Percentiles rank a stretch among this genome's conserved stretches.
Evolutionary conservation across 495 filamentous ascomycete genomes (phyloP).

Genomic region (Penicillium pulvis): DNA sequence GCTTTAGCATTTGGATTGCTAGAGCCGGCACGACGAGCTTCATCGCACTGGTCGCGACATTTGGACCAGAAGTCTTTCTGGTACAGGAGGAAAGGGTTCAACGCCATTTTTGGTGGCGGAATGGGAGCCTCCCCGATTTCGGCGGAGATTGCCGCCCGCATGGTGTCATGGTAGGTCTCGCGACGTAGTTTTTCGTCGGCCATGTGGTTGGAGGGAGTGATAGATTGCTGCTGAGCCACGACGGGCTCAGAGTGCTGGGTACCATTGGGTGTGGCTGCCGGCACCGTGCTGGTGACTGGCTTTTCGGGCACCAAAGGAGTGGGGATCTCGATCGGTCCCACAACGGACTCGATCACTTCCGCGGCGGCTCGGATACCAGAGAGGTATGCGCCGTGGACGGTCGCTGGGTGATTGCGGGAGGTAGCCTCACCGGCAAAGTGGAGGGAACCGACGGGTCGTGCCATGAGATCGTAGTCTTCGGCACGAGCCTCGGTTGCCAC

Average conservation of each 20-base stretch:
- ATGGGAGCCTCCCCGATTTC: conserved; percentile 73
- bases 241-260: background rate
- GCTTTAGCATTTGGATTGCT: conserved; percentile 68
- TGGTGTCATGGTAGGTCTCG: conserved; percentile 72
- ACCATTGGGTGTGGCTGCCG: conserved; percentile 8
- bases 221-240: background rate
- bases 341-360: conserved; percentile 74
- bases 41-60: conserved; percentile 72
- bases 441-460: conserved; percentile 78
- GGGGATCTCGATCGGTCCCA: conserved; percentile 79
- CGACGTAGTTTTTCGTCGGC: conserved; percentile 54
- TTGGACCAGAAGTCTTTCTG: conserved; percentile 79
- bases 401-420: conserved; percentile 91
- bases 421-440: conserved; percentile 98
- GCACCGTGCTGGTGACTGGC: conserved; percentile 8
- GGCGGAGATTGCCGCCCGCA: conserved; percentile 66
- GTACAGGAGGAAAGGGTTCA: conserved; percentile 69
- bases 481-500: conserved; percentile 76
- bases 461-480: conserved; percentile 93
- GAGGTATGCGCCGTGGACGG: conserved; percentile 94
- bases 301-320: conserved; percentile 74
- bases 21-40: conserved; percentile 61
- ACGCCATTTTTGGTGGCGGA: conserved; percentile 66
- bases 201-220: conserved; percentile 21
- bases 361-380: conserved; percentile 87